Conservation (phyloP, 306 rosid species). For the Trichosanthes truncata region DNA sequence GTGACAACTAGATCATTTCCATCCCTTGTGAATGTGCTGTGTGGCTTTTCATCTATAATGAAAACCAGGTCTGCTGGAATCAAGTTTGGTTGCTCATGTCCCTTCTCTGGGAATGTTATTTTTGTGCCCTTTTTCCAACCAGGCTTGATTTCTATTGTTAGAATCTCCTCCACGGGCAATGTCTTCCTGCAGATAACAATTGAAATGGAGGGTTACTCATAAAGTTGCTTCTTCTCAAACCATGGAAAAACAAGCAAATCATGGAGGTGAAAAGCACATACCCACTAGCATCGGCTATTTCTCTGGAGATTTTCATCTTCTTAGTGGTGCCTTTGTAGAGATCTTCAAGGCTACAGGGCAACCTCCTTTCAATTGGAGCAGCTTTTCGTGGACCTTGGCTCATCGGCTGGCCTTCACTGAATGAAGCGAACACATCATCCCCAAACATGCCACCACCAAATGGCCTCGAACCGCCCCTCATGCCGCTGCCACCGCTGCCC, state of each 20-base stretch:
- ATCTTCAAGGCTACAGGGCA: conserved; percentile 77
- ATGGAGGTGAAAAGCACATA: conserved; percentile 20
- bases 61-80: conserved; percentile 73
- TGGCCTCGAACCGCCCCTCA: conserved; percentile 42
- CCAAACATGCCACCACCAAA: conserved; percentile 66
- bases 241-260: neutral
- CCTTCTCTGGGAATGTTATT: conserved; percentile 81
- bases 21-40: conserved; percentile 64
- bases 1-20: conserved; percentile 69
- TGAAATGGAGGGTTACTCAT: neutral
- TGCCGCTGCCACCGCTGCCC: conserved; percentile 44
- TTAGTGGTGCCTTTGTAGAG: conserved; percentile 72
- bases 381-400: conserved; percentile 64
- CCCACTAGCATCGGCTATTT: conserved; percentile 79
- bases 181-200: conserved; percentile 35
- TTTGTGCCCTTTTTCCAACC: conserved; percentile 98
- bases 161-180: conserved; percentile 65
- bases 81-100: conserved; percentile 59
- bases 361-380: conserved; percentile 41
- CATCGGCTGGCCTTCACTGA: conserved; percentile 52
- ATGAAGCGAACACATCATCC: conserved; percentile 48
- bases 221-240: neutral
- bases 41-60: conserved; percentile 78
- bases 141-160: conserved; percentile 75
- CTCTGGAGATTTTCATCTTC: conserved; percentile 79